Evolutionary conservation across 108 stramenopile genomes (phyloP).

Genomic region (Licmophora abbreviata): DNA sequence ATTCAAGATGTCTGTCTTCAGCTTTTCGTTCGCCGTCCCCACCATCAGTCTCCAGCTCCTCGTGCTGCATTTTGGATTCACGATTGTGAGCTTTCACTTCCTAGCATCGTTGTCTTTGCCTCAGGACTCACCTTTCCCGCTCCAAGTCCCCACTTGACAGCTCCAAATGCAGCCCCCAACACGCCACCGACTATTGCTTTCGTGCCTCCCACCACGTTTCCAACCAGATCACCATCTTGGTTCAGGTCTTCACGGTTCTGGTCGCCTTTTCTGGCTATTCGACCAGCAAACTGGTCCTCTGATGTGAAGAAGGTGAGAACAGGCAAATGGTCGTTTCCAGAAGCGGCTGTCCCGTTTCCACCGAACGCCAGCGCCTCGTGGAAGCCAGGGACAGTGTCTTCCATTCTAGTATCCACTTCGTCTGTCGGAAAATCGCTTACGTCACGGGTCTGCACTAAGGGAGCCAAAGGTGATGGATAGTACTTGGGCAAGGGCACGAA

Average conservation of each 20-base stretch:
- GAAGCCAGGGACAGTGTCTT: constrained; percentile 3
- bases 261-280: constrained; percentile 3
- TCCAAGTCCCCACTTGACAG: constrained; percentile 41
- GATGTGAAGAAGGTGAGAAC: constrained; percentile 43
- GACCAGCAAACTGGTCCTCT: constrained; percentile 35
- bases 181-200: constrained; percentile 44
- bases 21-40: no score
- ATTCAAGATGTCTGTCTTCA: not conserved
- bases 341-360: constrained; percentile 1
- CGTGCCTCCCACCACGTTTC: constrained; percentile 35
- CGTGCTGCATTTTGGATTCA: no score
- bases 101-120: constrained; percentile 8
- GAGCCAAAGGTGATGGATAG: constrained; percentile 36
- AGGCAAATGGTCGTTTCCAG: constrained; percentile 30
- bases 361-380: constrained; percentile 34
- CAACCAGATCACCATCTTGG: constrained; percentile 1
- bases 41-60: no score
- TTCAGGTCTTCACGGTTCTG: not conserved
- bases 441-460: constrained; percentile 11
- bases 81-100: constrained; percentile 2
- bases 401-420: constrained; percentile 2
- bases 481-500: constrained; percentile 33
- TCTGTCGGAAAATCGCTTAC: not conserved
- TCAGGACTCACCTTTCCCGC: constrained; percentile 8
- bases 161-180: constrained; percentile 34